Base-by-base conservation (phyloP, 2,329 filamentous ascomycete genomes). In the Phaeoacremonium minimum region DNA sequence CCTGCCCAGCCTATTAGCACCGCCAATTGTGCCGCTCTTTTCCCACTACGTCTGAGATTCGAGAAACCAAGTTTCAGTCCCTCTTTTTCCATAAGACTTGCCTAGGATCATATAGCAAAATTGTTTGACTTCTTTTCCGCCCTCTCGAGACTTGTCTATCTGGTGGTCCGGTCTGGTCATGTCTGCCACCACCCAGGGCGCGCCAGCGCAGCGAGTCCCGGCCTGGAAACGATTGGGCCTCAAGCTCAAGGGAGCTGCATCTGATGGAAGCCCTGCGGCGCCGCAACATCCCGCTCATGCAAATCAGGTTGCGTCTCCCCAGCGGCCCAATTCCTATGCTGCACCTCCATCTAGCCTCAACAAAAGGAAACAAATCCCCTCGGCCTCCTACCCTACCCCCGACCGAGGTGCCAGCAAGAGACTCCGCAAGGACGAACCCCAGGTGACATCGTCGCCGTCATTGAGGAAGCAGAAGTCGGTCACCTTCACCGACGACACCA, bases 191-290 rank as follows among this genome's bases (percentile, higher is more conserved):
- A n/a, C 54, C 48, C 58, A 58, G 48, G 57, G 53, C 51, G 59
- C 65, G 61, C 61, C 64, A 59, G 52, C 60, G 43, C 64, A 66
- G 55, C 64, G 64, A 49, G 63, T 73, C 44, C 75, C 75, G 39
- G 74, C 74, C 45, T 79, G 75, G 75, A 79, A 79, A 55, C 70
- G 72, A 66, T 70, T 78, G 67, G 75, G 76, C 59, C 70, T 79
- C 55, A 77, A 77, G 66, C 74, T 78, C 60, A 79, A 78, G 59
- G 58, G 52, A 41, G 41, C 60, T 51, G 56, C 53, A 47, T 55
- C 61, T 20, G 59, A 55, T 33, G 58, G 56, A 40, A 51, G 55
- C 48, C 46, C 50, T 48, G 42, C 51, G 42, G 43, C 49, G 41
- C n/a, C n/a, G n/a, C n/a, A 32, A 38, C 36, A 31, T 26, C 41